Percentiles rank a stretch among this genome's conserved stretches.
These are phyloP conservation scores for Serendipita indica DNA, from an alignment of 768 basidiomycete species.

Conservation along the genomic window DNA sequence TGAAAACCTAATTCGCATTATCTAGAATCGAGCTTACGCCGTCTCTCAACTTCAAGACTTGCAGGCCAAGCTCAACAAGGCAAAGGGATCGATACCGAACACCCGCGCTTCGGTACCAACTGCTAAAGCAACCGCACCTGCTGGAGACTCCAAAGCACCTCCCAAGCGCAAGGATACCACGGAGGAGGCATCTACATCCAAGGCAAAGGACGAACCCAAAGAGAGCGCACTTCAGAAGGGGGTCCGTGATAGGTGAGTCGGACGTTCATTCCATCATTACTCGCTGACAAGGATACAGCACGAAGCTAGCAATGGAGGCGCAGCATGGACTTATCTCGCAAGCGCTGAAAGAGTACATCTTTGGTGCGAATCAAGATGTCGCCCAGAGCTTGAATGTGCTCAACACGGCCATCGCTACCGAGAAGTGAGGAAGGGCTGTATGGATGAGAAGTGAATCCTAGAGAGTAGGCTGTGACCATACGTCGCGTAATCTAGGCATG, in stretches of 20 bases:
- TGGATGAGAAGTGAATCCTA: no score
- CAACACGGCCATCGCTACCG: background rate
- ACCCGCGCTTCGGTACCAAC: conserved; percentile 38
- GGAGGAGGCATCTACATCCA: conserved; percentile 8
- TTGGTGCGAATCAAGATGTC: conserved; percentile 21
- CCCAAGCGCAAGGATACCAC: conserved; percentile 31
- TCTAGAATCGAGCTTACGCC: conserved; percentile 83
- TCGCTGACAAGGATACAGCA: conserved; percentile 32
- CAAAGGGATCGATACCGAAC: conserved; percentile 38
- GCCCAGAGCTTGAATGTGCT: background rate
- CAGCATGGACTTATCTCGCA: conserved; percentile 91
- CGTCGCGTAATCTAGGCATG: no score
- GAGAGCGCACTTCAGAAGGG: conserved; percentile 80
- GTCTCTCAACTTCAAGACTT: conserved; percentile 83
- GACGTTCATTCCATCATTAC: background rate
- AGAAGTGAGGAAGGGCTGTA: no score
- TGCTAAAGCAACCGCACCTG: conserved; percentile 31
- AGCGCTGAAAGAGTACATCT: conserved; percentile 83
- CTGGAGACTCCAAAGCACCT: conserved; percentile 10
- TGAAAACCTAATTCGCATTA: background rate
- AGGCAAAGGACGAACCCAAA: conserved; percentile 50
- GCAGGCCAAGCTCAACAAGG: conserved; percentile 74
- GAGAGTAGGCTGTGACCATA: no score
- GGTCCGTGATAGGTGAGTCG: conserved; percentile 71
- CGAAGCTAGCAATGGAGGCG: conserved; percentile 77